Evolutionary conservation across 2,329 filamentous ascomycete genomes (phyloP).

Genomic region (Magnaporthiopsis incrustans): DNA sequence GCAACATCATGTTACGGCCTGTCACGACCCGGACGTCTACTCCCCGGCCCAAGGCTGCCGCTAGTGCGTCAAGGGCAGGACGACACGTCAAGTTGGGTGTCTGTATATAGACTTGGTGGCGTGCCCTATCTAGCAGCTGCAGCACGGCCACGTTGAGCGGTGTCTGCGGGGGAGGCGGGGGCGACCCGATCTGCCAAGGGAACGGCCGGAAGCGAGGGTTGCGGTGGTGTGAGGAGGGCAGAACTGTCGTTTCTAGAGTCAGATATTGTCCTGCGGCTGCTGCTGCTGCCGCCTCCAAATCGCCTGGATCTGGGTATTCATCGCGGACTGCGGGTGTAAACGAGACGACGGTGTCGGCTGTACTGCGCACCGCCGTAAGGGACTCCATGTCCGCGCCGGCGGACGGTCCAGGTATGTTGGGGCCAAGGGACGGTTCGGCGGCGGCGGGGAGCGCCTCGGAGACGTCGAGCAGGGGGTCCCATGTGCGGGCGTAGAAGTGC

Average conservation of each 20-base stretch:
- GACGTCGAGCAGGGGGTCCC: conserved; percentile 37
- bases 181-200: conserved; percentile 37
- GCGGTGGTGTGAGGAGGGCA: conserved; percentile 66
- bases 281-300: not conserved
- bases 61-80: conserved; percentile 53
- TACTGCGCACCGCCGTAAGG: not conserved
- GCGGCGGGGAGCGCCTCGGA: not conserved
- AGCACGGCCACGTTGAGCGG: conserved; percentile 61
- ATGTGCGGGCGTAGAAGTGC: conserved; percentile 61
- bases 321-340: not conserved
- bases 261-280: no score
- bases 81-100: conserved; percentile 71
- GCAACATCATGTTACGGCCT: conserved; percentile 61
- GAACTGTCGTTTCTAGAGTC: conserved; percentile 43
- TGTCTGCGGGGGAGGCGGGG: conserved; percentile 47
- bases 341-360: not conserved
- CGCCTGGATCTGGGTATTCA: not conserved
- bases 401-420: not conserved
- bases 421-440: not conserved
- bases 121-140: conserved; percentile 50
- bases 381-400: not conserved
- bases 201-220: conserved; percentile 57
- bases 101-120: conserved; percentile 55
- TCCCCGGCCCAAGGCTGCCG: conserved; percentile 54
- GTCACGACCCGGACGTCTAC: conserved; percentile 63